Percentiles rank a stretch among this genome's conserved stretches.
phyloP scores from a whole-genome alignment of 2,329 filamentous ascomycete genomes.

The Berkeleyomyces rouxiae region DNA sequence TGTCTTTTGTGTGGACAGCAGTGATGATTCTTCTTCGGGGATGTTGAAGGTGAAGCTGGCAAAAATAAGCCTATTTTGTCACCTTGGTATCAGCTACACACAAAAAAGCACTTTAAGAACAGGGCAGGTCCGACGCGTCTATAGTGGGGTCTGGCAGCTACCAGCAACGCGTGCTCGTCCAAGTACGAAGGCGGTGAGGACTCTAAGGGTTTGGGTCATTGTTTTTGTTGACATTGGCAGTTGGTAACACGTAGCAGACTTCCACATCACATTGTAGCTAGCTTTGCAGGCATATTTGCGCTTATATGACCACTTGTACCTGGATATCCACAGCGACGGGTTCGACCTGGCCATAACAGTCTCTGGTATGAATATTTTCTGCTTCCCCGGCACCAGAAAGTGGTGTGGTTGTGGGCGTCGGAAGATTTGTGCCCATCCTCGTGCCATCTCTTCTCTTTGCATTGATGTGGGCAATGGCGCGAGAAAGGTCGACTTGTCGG shows the following conservation, averaged over 20 bases:
- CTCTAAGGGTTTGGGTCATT: neutral
- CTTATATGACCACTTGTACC: too few species aligned
- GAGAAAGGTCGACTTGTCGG: neutral
- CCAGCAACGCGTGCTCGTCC: neutral
- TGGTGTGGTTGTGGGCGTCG: slow-evolving; percentile 2
- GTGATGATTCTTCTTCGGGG: neutral
- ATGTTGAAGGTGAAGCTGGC: neutral
- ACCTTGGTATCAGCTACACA: neutral
- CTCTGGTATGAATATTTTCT: neutral
- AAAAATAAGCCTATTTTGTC: neutral
- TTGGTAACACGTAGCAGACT: neutral
- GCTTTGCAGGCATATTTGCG: too few species aligned
- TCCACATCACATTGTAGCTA: neutral
- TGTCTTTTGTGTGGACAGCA: neutral
- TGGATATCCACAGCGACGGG: neutral
- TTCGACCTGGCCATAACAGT: neutral
- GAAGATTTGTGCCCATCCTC: neutral
- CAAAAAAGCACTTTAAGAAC: neutral
- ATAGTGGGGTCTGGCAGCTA: neutral
- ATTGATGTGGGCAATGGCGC: neutral
- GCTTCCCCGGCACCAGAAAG: neutral
- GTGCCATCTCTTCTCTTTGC: neutral
- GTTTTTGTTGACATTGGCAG: neutral
- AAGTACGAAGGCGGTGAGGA: neutral
- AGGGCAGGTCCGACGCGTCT: neutral